Evolutionary conservation across 2,329 filamentous ascomycete species (phyloP), one percentile per base, ranked within the genome.

Genomic region (Aspergillus tanneri): DNA sequence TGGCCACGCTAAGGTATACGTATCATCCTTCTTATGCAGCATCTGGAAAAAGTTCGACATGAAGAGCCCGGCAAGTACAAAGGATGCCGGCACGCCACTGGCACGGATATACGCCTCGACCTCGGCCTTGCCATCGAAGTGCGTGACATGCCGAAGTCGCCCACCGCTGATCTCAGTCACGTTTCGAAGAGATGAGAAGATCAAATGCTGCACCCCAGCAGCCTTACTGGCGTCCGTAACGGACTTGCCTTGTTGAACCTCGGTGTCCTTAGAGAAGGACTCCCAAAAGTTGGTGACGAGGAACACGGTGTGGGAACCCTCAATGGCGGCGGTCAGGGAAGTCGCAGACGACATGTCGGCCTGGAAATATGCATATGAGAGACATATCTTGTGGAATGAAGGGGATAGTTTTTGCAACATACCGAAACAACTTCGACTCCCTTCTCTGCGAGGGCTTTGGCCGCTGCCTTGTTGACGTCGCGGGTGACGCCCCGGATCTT

Each of bases 401-500:
- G 6, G 16, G n/a, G 12, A 8, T 3, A 7, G 8, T n/a, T n/a
- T n/a, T n/a, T n/a, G n/a, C 3, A 23, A 43, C 50, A 30, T 47
- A 56, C 70, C 58, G n/a, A 72, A 56, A 63, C 57, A 12, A 67
- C 47, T 35, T 72, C 68, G 1, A 70, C 66, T 3, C 66, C 68
- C 11, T 57, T 50, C 6, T 54, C 52, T 7, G 53, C 52, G 7
- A 70, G 59, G 5, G 57, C 56, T 43, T 67, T 56, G 2, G 64
- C 62, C 0, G 56, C 53, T 12, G 59, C 59, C 44, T 69, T 66
- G 40, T 55, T 57, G 2, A 62, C 47, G 55, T 80, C 71, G n/a
- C 78, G 75, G 10, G 75, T 79, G 40, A 81, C 70, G 28, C 70
- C 77, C 7, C 78, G 74, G 47, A 81, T 68, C 38, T 66, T 72